A percentile compares a stretch with the other conserved stretches of the same genome.
phyloP scores from a whole-genome alignment of 2,329 filamentous ascomycete species.

The Didymella keratinophila region DNA sequence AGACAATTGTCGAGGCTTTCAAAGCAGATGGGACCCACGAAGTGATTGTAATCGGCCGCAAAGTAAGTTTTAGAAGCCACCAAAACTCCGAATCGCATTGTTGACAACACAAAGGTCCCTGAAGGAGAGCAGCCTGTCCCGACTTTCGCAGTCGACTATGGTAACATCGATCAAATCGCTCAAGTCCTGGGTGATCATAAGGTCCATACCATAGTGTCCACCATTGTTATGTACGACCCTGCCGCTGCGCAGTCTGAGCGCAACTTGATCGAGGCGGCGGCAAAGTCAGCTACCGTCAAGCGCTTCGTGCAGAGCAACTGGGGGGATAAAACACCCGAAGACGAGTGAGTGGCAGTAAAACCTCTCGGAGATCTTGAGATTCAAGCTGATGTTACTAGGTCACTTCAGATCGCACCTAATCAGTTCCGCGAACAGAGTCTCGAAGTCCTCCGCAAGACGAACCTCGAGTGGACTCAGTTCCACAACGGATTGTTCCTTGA shows the following conservation, averaged over 20 bases:
- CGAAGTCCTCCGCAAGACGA: constrained; percentile 27
- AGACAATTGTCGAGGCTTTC: constrained; percentile 57
- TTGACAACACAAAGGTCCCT: constrained; percentile 6
- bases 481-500: constrained; percentile 42
- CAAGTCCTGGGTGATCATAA: constrained; percentile 48
- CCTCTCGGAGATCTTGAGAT: neutral
- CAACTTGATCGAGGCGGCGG: constrained; percentile 25
- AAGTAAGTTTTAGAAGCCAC: constrained; percentile 36
- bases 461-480: constrained; percentile 39
- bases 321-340: constrained; percentile 24
- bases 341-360: constrained; percentile 14
- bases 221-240: constrained; percentile 47
- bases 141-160: constrained; percentile 45
- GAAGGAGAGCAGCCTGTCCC: constrained; percentile 14
- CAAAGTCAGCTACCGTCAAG: constrained; percentile 19
- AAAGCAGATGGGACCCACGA: constrained; percentile 46
- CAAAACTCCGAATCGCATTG: neutral
- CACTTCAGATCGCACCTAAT: constrained; percentile 17
- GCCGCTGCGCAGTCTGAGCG: constrained; percentile 28
- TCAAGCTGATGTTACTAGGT: constrained; percentile 7
- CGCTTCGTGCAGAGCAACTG: constrained; percentile 29
- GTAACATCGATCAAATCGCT: constrained; percentile 38
- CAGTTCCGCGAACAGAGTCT: constrained; percentile 16
- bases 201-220: constrained; percentile 57
- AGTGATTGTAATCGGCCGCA: constrained; percentile 54